phyloP scores from a whole-genome alignment of 2,329 filamentous ascomycete genomes.

The Dichotomopilus funicola region DNA sequence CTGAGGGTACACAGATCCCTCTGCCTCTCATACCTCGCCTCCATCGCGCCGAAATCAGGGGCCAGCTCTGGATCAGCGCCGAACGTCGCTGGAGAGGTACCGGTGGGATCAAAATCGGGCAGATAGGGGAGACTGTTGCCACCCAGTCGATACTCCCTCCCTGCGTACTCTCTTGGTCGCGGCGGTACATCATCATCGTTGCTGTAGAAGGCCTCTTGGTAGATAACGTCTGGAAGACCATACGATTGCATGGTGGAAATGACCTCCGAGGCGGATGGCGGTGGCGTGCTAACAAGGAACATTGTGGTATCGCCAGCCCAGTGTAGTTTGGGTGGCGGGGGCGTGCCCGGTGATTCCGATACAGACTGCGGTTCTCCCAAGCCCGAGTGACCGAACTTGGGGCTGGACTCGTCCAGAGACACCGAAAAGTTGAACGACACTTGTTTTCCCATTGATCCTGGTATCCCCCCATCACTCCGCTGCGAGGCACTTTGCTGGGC shows the following conservation, averaged over 20 bases:
- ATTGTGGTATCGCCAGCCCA: conserved; percentile 26
- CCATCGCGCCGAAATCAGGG: conserved; percentile 46
- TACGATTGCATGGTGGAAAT: conserved; percentile 49
- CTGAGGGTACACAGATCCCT: conserved; percentile 54
- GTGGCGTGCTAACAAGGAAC: conserved; percentile 27
- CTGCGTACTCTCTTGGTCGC: conserved; percentile 74
- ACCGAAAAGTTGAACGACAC: conserved; percentile 29
- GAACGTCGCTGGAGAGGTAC: conserved; percentile 47
- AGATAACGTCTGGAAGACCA: conserved; percentile 62
- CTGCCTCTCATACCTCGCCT: conserved; percentile 44
- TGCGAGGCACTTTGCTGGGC: conserved; percentile 59
- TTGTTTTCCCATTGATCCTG: conserved; percentile 28
- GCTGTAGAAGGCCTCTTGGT: conserved; percentile 82
- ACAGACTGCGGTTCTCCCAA: background rate
- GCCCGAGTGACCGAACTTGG: background rate
- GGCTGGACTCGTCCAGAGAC: conserved; percentile 7
- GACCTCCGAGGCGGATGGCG: conserved; percentile 39
- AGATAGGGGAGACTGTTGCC: conserved; percentile 73
- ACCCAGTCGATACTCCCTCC: conserved; percentile 72
- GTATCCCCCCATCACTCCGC: conserved; percentile 34
- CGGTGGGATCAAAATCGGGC: conserved; percentile 65
- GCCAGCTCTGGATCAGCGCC: conserved; percentile 44
- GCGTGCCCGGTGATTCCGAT: background rate
- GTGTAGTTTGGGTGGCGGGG: conserved; percentile 4
- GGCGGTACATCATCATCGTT: conserved; percentile 76